These are phyloP conservation scores for Boletellus emodensis DNA, from an alignment of 768 basidiomycete genomes.

Conservation along the genomic window DNA sequence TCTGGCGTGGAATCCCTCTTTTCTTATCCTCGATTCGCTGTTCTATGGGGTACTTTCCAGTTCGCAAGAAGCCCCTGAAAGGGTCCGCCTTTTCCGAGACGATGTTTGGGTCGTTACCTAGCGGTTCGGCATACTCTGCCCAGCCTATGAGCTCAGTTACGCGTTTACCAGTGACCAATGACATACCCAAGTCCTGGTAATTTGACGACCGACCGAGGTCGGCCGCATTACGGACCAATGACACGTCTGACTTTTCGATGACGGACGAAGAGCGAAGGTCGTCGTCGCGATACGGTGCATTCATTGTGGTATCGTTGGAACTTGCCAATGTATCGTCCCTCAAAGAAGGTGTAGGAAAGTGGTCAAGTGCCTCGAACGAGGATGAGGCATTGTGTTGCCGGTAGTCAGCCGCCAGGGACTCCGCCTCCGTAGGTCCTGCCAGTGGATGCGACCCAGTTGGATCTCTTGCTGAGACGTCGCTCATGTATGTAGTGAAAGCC, in stretches of 20 bases:
- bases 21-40: conserved; percentile 88
- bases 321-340: conserved; percentile 2
- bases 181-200: conserved; percentile 55
- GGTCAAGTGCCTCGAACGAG: conserved; percentile 8
- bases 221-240: conserved; percentile 47
- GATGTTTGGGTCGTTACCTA: conserved; percentile 21
- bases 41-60: conserved; percentile 57
- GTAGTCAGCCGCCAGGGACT: conserved; percentile 26
- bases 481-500: conserved; percentile 20
- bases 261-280: conserved; percentile 13
- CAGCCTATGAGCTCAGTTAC: conserved; percentile 1
- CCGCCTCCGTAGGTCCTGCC: conserved; percentile 18
- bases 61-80: conserved; percentile 41
- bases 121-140: conserved; percentile 65
- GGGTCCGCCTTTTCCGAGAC: conserved; percentile 40
- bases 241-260: conserved; percentile 24
- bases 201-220: conserved; percentile 35
- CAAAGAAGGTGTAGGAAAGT: conserved; percentile 16
- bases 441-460: conserved; percentile 1
- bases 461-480: conserved; percentile 15
- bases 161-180: background rate
- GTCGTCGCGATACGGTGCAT: conserved; percentile 24
- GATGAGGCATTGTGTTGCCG: conserved; percentile 21
- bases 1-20: conserved; percentile 79
- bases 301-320: conserved; percentile 4